Evolutionary conservation across 208 protist species (phyloP).

Genomic region (Trypanosoma melophagium): DNA sequence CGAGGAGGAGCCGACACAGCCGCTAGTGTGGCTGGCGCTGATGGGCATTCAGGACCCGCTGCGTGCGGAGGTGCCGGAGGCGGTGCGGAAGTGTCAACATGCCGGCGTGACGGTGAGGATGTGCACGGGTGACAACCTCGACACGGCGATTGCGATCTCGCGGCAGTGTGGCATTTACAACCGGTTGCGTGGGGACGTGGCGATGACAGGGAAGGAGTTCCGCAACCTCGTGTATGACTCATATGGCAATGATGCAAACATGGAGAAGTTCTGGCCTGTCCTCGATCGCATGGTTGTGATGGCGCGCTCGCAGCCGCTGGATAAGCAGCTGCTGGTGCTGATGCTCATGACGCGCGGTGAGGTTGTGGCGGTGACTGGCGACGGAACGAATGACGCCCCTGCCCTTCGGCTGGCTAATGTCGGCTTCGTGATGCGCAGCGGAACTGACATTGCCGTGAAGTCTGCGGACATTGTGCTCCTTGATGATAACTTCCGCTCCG

Average conservation of each 20-base stretch:
- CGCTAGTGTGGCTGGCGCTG: slow-evolving; percentile 92
- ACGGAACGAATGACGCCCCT: slow-evolving; percentile 98
- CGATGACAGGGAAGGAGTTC: slow-evolving; percentile 92
- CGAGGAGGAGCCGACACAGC: slow-evolving; percentile 59
- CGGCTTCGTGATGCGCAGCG: slow-evolving; percentile 97
- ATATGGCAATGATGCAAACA: slow-evolving; percentile 69
- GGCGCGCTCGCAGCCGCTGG: slow-evolving; percentile 81
- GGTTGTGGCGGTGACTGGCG: slow-evolving; percentile 91
- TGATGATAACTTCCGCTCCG: slow-evolving; percentile 98
- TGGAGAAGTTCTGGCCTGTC: slow-evolving; percentile 72
- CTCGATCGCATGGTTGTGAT: slow-evolving; percentile 85
- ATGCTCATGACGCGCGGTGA: slow-evolving; percentile 79
- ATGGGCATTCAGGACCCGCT: slow-evolving; percentile 95
- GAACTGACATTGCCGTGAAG: slow-evolving; percentile 95
- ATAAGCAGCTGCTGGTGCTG: slow-evolving; percentile 90
- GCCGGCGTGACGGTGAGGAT: slow-evolving; percentile 96
- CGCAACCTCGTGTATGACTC: slow-evolving; percentile 74
- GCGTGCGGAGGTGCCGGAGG: slow-evolving; percentile 90
- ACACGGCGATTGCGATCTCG: slow-evolving; percentile 93
- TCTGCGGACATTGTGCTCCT: slow-evolving; percentile 93
- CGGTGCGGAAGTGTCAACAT: slow-evolving; percentile 89
- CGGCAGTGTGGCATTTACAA: slow-evolving; percentile 92
- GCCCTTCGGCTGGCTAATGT: slow-evolving; percentile 96
- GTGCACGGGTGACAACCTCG: slow-evolving; percentile 95
- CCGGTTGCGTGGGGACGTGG: slow-evolving; percentile 52